Evolutionary conservation across 371 early-diverging fungal species (phyloP).

Genomic region (Apophysomyces variabilis): DNA sequence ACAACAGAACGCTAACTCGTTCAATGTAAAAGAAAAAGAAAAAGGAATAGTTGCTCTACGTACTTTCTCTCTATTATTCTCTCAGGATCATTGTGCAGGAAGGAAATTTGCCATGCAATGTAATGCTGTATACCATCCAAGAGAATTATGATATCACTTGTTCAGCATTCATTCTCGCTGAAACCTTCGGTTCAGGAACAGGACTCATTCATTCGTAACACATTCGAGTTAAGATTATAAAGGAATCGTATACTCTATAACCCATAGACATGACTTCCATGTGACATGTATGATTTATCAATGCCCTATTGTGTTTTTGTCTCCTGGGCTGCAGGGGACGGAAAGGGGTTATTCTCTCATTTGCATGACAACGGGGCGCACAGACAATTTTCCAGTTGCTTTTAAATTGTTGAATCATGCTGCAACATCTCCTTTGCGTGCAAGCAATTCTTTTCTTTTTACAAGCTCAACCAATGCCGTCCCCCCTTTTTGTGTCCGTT

Average conservation of each 20-base stretch:
- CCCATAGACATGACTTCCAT: neutral
- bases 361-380: conserved; percentile 7
- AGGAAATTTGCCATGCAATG: neutral
- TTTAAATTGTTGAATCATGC: neutral
- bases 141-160: too few species aligned
- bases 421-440: neutral
- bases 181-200: too few species aligned
- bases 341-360: neutral
- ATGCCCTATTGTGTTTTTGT: neutral
- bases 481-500: neutral
- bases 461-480: neutral
- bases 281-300: neutral
- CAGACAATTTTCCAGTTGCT: neutral
- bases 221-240: neutral
- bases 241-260: neutral
- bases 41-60: neutral
- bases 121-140: too few species aligned
- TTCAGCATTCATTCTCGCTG: too few species aligned
- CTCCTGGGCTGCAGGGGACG: neutral
- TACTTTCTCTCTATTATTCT: neutral
- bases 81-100: neutral
- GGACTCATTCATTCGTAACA: too few species aligned
- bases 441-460: neutral
- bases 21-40: neutral
- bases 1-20: neutral